These are phyloP conservation scores for Beauveria bassiana DNA, from an alignment of 2,329 filamentous ascomycete species.

Conservation along the genomic window DNA sequence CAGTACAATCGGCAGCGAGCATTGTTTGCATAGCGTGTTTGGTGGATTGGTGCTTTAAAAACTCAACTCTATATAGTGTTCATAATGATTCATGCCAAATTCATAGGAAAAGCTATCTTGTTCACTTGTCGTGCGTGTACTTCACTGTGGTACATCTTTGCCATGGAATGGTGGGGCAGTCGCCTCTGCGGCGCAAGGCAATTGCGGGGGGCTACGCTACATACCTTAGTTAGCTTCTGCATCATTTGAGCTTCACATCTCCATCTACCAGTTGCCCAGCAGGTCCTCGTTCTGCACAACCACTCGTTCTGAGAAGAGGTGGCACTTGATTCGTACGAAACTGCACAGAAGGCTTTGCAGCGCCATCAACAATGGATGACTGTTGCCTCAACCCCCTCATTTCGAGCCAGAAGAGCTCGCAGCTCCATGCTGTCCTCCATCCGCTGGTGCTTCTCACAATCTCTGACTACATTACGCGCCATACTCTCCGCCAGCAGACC, in stretches of 20 bases:
- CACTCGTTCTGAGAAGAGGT: not conserved
- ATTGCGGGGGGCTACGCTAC: not conserved
- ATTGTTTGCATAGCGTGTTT: not conserved
- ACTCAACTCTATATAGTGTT: not conserved
- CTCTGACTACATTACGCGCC: slow-evolving; percentile 91
- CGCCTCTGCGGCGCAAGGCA: not conserved
- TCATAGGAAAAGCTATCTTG: not conserved
- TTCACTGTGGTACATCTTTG: not conserved
- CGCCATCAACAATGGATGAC: slow-evolving; percentile 37
- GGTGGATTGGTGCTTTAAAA: not conserved
- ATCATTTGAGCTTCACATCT: slow-evolving; percentile 1
- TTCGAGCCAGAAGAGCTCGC: slow-evolving; percentile 58
- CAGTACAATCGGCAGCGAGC: not conserved
- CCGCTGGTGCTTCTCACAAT: slow-evolving; percentile 93
- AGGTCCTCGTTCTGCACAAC: not conserved
- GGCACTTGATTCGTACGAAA: not conserved
- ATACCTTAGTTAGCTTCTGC: not conserved
- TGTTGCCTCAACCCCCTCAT: slow-evolving; percentile 47
- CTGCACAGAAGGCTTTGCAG: not conserved
- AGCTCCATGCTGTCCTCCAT: slow-evolving; percentile 79
- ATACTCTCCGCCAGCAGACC: slow-evolving; percentile 66
- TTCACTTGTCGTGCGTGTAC: not conserved
- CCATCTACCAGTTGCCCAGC: not conserved
- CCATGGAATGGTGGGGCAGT: not conserved
- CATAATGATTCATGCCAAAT: not conserved